Percentiles rank a stretch among this genome's conserved stretches.
These are phyloP conservation scores for Botrytis sinoallii DNA, from an alignment of 2,329 filamentous ascomycete species.

Conservation along the genomic window DNA sequence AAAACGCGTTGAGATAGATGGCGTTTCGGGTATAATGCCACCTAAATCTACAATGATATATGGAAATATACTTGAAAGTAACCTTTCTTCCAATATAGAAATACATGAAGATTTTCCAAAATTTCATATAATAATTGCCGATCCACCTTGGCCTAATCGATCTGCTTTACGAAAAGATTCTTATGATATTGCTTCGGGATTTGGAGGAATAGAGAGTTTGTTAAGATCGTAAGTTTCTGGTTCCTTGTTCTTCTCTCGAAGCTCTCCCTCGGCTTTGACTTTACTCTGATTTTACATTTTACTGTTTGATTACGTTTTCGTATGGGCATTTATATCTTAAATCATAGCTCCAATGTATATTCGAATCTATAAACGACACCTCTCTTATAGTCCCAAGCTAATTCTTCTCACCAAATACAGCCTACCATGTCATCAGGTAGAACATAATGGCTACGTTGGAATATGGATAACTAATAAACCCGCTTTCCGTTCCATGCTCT, in stretches of 20 bases:
- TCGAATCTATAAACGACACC: slow-evolving; percentile 53
- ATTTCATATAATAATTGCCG: slow-evolving; percentile 69
- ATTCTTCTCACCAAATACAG: not conserved
- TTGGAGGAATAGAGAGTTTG: not conserved
- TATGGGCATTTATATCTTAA: not conserved
- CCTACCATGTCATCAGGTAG: slow-evolving; percentile 27
- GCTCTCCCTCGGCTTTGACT: not conserved
- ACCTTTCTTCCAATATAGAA: not conserved
- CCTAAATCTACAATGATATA: not conserved
- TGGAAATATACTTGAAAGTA: not conserved
- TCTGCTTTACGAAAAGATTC: slow-evolving; percentile 62
- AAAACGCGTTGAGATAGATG: not conserved
- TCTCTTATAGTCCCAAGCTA: slow-evolving; percentile 54
- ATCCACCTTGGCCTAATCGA: slow-evolving; percentile 80
- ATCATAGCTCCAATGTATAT: not conserved
- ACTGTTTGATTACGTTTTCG: not conserved
- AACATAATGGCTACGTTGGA: slow-evolving; percentile 55
- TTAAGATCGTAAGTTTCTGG: not conserved
- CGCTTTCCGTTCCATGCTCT: slow-evolving; percentile 49
- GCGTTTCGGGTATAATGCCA: not conserved
- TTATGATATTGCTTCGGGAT: slow-evolving; percentile 38
- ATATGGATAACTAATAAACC: slow-evolving; percentile 78
- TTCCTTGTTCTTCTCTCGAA: not conserved
- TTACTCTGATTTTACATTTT: not conserved
- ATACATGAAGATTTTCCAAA: slow-evolving; percentile 39